Evolutionary conservation across 257 asterid species (phyloP), one percentile per base, ranked within the genome.

Genomic region (Vinca minor): DNA sequence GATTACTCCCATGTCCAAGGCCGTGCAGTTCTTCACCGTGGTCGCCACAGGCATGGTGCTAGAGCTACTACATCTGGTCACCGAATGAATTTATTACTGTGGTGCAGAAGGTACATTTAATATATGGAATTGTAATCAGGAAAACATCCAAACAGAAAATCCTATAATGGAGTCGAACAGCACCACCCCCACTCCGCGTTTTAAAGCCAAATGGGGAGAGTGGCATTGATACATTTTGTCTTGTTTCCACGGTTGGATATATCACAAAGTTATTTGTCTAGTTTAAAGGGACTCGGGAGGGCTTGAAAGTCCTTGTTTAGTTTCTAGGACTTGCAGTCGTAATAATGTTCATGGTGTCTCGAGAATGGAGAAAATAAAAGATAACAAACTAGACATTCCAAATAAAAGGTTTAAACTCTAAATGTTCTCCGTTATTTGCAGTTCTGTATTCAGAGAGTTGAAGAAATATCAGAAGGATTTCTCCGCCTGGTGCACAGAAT

Each of bases 21-120:
- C 36, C 84, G 82, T 41, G 98, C 96, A 25, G 76, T 92, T 77
- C 96, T 92, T 78, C 95, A 92, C 64, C 88, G 91, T 66, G 98
- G 98, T 65, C 92, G 98, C 70, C 96, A 89, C 79, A 82, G 98
- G 75, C 98, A 89, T 77, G 98, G 98, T 70, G 98, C 96, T 66
- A 87, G 98, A 78, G 95, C 96, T 65, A 92, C 95, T 57, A 89
- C 92, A 69, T 66, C 91, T 31, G 98, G 98, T 57, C 81, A 84
- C 59, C 81, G 98, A 77, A 81, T 83, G 28, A 92, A 89, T 78
- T 76, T 92, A 13, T 68, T 92, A 81, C 38, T 92, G 48, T 92
- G 98, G 98, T 92, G 98, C 78, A 83, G 96, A 84, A 92, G 98
- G 98, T 92, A 77, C 62, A 26, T 66, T 18, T 50, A 32, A 39